These are phyloP conservation scores for Penicillium steckii DNA, from an alignment of 495 filamentous ascomycete genomes.

Conservation along the genomic window DNA sequence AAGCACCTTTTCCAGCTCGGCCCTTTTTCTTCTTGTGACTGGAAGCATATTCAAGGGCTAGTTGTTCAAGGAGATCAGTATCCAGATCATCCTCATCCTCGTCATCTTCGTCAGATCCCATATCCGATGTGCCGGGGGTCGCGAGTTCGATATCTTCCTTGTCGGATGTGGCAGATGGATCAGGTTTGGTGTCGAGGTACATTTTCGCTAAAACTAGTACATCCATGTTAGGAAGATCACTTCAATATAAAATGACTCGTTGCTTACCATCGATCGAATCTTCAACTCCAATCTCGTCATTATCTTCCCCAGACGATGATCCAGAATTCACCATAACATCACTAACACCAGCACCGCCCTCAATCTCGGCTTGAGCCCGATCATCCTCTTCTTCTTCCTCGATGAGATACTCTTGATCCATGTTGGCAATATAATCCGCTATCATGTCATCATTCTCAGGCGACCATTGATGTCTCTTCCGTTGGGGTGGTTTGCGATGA, in stretches of 20 bases:
- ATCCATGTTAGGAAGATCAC: background rate
- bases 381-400: conserved; percentile 16
- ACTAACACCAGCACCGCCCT: conserved; percentile 13
- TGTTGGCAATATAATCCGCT: conserved; percentile 77
- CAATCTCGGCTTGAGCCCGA: conserved; percentile 2
- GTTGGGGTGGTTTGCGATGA: background rate
- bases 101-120: conserved; percentile 10
- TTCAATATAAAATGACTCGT: background rate
- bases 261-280: conserved; percentile 11
- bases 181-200: conserved; percentile 12
- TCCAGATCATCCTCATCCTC: conserved; percentile 18
- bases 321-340: conserved; percentile 1
- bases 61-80: conserved; percentile 17
- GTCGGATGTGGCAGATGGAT: conserved; percentile 13
- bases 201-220: conserved; percentile 16
- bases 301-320: background rate
- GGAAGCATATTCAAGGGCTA: conserved; percentile 10
- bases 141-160: conserved; percentile 21
- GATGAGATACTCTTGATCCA: conserved; percentile 37
- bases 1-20: conserved; percentile 27
- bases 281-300: conserved; percentile 1
- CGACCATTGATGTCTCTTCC: conserved; percentile 7
- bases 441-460: conserved; percentile 51
- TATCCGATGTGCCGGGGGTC: conserved; percentile 3
- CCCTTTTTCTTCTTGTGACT: conserved; percentile 9